Conservation (phyloP, 768 basidiomycete genomes). For the Termitomyces sp. region DNA sequence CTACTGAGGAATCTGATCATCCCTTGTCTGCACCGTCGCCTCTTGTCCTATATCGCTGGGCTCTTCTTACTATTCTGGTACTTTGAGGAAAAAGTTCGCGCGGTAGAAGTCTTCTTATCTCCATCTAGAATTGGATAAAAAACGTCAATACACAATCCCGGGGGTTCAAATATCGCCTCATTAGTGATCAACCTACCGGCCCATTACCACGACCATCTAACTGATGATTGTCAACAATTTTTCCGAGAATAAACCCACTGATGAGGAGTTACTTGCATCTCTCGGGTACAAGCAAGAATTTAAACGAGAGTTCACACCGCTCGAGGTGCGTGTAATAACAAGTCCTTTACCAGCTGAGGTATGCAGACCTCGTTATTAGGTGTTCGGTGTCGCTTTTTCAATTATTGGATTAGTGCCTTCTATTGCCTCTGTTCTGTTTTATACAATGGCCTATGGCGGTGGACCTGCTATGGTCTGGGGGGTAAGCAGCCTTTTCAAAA, state of each 20-base stretch:
- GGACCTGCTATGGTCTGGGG: conserved; percentile 74
- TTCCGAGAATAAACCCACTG: conserved; percentile 5
- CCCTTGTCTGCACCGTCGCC: not conserved
- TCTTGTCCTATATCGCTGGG: not conserved
- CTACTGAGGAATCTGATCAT: not conserved
- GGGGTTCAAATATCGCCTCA: too few relatives aligned
- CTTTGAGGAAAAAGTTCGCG: not conserved
- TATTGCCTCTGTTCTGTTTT: conserved; percentile 52
- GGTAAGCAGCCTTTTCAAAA: conserved; percentile 27
- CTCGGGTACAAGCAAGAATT: conserved; percentile 49
- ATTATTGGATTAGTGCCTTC: conserved; percentile 66
- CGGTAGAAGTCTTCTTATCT: not conserved
- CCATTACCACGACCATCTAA: not conserved
- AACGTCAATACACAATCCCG: not conserved
- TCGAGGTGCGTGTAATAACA: conserved; percentile 31
- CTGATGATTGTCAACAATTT: not conserved
- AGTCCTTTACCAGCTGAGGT: not conserved
- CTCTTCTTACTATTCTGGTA: not conserved
- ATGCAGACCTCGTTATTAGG: conserved; percentile 27
- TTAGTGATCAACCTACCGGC: not conserved
- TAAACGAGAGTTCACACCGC: conserved; percentile 44
- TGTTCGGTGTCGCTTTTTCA: conserved; percentile 68
- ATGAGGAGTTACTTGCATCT: conserved; percentile 34
- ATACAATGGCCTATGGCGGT: conserved; percentile 64
- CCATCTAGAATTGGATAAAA: not conserved